Evolutionary conservation across 805 yeast species (phyloP).

Genomic region (Candida silvatica): DNA sequence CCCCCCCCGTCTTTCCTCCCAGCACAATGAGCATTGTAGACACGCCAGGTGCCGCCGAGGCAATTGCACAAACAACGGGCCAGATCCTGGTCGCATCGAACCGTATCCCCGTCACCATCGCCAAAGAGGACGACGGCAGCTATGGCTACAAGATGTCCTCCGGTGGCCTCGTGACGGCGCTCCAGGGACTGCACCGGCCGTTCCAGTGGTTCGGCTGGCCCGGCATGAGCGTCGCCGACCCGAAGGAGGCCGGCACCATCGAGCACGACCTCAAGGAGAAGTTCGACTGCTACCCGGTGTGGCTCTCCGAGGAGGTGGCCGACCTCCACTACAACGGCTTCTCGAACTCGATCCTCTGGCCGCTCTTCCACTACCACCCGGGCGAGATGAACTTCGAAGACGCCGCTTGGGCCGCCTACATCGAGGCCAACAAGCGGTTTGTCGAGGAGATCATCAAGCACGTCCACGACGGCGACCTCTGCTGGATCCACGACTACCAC

Average conservation of each 20-base stretch:
- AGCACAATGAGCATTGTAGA: too few species aligned
- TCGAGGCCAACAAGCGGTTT: constrained; percentile 81
- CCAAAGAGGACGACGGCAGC: constrained; percentile 30
- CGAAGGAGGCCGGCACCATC: constrained; percentile 56
- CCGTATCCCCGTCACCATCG: constrained; percentile 90
- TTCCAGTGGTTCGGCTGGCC: constrained; percentile 99
- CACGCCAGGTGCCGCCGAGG: too few species aligned
- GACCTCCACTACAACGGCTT: constrained; percentile 97
- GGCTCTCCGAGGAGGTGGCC: constrained; percentile 79
- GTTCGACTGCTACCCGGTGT: constrained; percentile 88
- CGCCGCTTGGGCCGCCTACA: constrained; percentile 95
- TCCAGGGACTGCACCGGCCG: constrained; percentile 82
- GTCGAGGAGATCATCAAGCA: constrained; percentile 64
- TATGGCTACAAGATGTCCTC: constrained; percentile 89
- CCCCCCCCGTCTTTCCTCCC: too few species aligned
- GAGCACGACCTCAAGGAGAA: constrained; percentile 61
- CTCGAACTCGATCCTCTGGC: constrained; percentile 93
- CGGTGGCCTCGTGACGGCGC: constrained; percentile 94
- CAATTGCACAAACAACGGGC: constrained; percentile 28
- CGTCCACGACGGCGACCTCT: constrained; percentile 74
- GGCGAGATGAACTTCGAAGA: constrained; percentile 99
- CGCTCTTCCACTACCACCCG: constrained; percentile 96
- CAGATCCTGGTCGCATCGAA: constrained; percentile 90
- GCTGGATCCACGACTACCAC: constrained; percentile 98
- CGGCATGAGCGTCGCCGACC: constrained; percentile 75